Evolutionary conservation across 2,329 filamentous ascomycete species (phyloP).

Genomic region (Fulvia fulva): DNA sequence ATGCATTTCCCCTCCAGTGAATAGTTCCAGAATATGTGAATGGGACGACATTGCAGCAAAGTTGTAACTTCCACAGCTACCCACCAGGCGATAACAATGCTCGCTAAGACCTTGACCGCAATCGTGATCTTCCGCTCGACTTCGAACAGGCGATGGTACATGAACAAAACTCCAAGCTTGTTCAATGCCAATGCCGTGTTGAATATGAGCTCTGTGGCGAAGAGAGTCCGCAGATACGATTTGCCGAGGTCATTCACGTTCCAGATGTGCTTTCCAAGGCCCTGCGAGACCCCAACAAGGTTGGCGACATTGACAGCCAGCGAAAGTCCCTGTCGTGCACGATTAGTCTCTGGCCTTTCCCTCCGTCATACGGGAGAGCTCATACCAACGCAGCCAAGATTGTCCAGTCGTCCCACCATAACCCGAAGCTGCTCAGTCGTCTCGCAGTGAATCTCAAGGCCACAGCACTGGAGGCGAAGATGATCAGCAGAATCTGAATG

Average conservation of each 20-base stretch:
- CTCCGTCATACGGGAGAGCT: neutral
- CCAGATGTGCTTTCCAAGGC: slow-evolving; percentile 16
- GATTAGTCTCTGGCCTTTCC: neutral
- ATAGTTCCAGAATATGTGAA: slow-evolving; percentile 14
- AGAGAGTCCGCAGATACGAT: slow-evolving; percentile 12
- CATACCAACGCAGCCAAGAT: slow-evolving; percentile 13
- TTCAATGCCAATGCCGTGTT: slow-evolving; percentile 14
- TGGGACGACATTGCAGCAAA: slow-evolving; percentile 12
- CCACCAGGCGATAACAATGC: slow-evolving; percentile 15
- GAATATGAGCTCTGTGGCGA: slow-evolving; percentile 11
- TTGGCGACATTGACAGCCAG: slow-evolving; percentile 14
- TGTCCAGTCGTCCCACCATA: slow-evolving; percentile 18
- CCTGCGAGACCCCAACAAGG: slow-evolving; percentile 4
- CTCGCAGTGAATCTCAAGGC: slow-evolving; percentile 10
- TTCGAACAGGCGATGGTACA: slow-evolving; percentile 19
- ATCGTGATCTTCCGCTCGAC: slow-evolving; percentile 7
- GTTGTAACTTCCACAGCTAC: slow-evolving; percentile 11
- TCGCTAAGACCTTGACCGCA: slow-evolving; percentile 4
- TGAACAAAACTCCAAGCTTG: slow-evolving; percentile 16
- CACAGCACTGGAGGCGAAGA: slow-evolving; percentile 3
- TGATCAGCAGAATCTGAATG: slow-evolving; percentile 16
- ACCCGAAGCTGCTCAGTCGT: slow-evolving; percentile 1
- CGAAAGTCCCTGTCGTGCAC: slow-evolving; percentile 3
- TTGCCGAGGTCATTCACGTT: slow-evolving; percentile 8
- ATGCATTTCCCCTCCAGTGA: slow-evolving; percentile 3